Percentiles rank a stretch among this genome's conserved stretches.
Evolutionary conservation across 306 rosid genomes (phyloP).

Genomic region (Potentilla sterilis): DNA sequence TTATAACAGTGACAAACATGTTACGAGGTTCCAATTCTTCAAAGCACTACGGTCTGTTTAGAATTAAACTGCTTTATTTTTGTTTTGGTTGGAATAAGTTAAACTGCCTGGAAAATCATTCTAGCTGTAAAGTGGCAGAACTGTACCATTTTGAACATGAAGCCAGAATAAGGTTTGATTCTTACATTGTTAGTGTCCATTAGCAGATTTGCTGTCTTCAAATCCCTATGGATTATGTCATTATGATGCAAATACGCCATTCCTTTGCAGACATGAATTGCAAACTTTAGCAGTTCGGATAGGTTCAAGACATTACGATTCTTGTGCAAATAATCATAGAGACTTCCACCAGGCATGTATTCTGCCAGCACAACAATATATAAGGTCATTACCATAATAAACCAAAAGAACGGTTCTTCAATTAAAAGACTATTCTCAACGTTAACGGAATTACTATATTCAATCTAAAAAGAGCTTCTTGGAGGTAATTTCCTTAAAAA

Average conservation of each 20-base stretch:
- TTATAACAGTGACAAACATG: not conserved
- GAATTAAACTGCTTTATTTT: not conserved
- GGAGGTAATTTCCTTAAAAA: not conserved
- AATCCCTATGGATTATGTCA: slow-evolving; percentile 88
- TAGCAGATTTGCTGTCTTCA: slow-evolving; percentile 96
- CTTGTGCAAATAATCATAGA: slow-evolving; percentile 95
- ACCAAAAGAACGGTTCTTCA: not conserved
- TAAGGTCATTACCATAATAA: not conserved
- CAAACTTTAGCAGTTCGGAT: slow-evolving; percentile 71
- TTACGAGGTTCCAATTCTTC: not conserved
- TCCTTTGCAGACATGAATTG: slow-evolving; percentile 91
- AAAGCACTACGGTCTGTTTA: not conserved
- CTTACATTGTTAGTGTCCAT: slow-evolving; percentile 86
- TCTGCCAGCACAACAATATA: slow-evolving; percentile 48
- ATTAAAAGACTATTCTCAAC: not conserved
- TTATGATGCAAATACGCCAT: slow-evolving; percentile 91
- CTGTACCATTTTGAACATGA: not conserved
- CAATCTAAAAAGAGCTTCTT: not conserved
- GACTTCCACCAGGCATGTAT: slow-evolving; percentile 98
- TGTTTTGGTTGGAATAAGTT: not conserved
- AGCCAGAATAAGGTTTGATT: slow-evolving; percentile 27
- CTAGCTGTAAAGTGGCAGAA: not conserved
- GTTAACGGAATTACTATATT: not conserved
- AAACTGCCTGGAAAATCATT: not conserved
- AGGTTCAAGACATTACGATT: slow-evolving; percentile 71